Evolutionary conservation across 2,329 filamentous ascomycete genomes (phyloP).

Genomic region (Pyrenochaeta sp.): DNA sequence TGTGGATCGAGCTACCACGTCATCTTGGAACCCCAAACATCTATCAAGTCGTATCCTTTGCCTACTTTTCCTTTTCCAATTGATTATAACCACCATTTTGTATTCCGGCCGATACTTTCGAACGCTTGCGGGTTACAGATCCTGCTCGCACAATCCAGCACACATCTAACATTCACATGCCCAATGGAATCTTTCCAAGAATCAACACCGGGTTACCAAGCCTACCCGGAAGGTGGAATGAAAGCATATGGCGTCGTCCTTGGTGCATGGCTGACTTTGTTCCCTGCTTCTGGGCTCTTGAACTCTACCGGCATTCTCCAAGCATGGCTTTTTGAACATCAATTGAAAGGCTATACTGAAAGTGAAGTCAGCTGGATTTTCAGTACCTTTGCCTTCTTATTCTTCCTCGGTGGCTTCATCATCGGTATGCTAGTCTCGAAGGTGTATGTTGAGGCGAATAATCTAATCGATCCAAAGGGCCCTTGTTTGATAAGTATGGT

Average conservation of each 20-base stretch:
- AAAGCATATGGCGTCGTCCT: slow-evolving; percentile 39
- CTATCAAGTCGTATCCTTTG: too few relatives aligned
- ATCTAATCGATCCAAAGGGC: not conserved
- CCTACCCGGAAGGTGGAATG: slow-evolving; percentile 34
- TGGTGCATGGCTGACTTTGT: slow-evolving; percentile 34
- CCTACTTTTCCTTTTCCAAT: too few relatives aligned
- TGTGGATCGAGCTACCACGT: too few relatives aligned
- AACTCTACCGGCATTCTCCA: slow-evolving; percentile 72
- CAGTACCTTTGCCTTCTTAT: slow-evolving; percentile 77
- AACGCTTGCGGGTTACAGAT: too few relatives aligned
- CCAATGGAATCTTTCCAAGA: not conserved
- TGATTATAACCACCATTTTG: too few relatives aligned
- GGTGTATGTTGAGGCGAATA: not conserved
- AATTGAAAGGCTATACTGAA: slow-evolving; percentile 69
- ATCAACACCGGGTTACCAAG: not conserved
- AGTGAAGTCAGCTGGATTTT: slow-evolving; percentile 83
- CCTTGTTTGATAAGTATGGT: slow-evolving; percentile 10
- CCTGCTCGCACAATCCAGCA: too few relatives aligned
- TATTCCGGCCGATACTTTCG: too few relatives aligned
- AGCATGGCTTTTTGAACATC: slow-evolving; percentile 74
- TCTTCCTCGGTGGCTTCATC: slow-evolving; percentile 72
- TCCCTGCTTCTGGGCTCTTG: slow-evolving; percentile 33
- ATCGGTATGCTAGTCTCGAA: not conserved
- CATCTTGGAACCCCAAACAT: too few relatives aligned
- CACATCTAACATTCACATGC: too few relatives aligned